Conservation (phyloP, 2,329 filamentous ascomycete species). For the Microsporum ferrugineum region DNA sequence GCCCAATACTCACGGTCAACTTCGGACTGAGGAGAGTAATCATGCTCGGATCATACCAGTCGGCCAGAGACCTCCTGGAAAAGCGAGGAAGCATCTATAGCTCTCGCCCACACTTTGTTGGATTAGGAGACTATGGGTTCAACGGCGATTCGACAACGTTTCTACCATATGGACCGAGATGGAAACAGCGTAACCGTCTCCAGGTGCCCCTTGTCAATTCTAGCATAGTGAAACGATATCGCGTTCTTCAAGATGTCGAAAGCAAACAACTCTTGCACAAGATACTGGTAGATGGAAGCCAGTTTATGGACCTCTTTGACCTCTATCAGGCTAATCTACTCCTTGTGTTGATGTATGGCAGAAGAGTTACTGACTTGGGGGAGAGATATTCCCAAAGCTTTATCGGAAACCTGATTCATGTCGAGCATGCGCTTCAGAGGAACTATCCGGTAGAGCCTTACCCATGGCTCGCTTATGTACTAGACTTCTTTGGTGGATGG, state of each 20-base stretch:
- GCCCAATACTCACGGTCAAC: constrained; percentile 26
- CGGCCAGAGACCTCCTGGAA: constrained; percentile 30
- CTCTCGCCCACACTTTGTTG: constrained; percentile 17
- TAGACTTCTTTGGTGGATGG: background rate
- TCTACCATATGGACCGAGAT: constrained; percentile 12
- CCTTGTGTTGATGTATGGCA: constrained; percentile 14
- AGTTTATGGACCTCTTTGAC: background rate
- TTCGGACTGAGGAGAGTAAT: constrained; percentile 25
- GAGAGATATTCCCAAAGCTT: background rate
- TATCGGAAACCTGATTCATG: background rate
- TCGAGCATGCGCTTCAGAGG: too few relatives aligned
- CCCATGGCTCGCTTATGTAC: background rate
- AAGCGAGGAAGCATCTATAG: constrained; percentile 30
- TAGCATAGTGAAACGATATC: constrained; percentile 7
- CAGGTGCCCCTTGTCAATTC: constrained; percentile 8
- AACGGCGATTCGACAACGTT: background rate
- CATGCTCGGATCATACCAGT: constrained; percentile 24
- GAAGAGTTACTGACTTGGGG: constrained; percentile 1
- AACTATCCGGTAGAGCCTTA: too few relatives aligned
- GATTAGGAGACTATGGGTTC: background rate
- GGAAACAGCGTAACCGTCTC: constrained; percentile 12
- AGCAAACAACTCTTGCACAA: constrained; percentile 12
- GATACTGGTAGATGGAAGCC: constrained; percentile 11
- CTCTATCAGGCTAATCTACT: constrained; percentile 11
- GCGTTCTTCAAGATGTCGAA: constrained; percentile 13